These are phyloP conservation scores for Pythium utonaiense DNA, from an alignment of 352 stramenopile species.

Conservation along the genomic window DNA sequence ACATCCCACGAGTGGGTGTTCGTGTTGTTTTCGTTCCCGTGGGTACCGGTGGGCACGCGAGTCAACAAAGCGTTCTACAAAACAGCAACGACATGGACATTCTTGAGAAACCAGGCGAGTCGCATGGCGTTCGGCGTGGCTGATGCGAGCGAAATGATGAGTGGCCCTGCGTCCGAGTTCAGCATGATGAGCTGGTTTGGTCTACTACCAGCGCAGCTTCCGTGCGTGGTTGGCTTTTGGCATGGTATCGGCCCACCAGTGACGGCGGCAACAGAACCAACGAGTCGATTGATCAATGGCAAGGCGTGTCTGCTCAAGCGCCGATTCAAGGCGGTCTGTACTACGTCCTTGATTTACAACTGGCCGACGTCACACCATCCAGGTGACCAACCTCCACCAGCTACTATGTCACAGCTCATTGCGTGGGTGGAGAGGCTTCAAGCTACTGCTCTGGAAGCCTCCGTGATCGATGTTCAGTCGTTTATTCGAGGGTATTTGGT, in stretches of 20 bases:
- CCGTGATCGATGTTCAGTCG: slow-evolving; percentile 20
- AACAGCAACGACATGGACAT: slow-evolving; percentile 34
- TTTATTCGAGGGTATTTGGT: slow-evolving; percentile 20
- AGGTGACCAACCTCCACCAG: background rate
- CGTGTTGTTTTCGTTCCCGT: slow-evolving; percentile 32
- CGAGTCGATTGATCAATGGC: slow-evolving; percentile 3
- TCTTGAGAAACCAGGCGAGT: slow-evolving; percentile 19
- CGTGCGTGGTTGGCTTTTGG: slow-evolving; percentile 41
- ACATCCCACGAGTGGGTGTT: slow-evolving; percentile 31
- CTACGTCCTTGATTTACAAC: slow-evolving; percentile 3
- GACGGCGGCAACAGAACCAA: background rate
- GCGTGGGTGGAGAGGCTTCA: slow-evolving; percentile 17
- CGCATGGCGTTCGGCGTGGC: slow-evolving; percentile 27
- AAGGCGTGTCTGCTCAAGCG: slow-evolving; percentile 9
- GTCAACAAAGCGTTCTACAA: slow-evolving; percentile 24
- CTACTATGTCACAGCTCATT: slow-evolving; percentile 13
- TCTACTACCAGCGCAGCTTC: slow-evolving; percentile 17
- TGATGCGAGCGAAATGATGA: slow-evolving; percentile 24
- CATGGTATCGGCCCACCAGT: slow-evolving; percentile 22
- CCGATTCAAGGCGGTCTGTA: slow-evolving; percentile 18
- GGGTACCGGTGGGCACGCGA: slow-evolving; percentile 16
- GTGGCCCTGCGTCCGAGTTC: slow-evolving; percentile 4
- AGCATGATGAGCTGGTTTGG: slow-evolving; percentile 36
- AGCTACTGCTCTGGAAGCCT: slow-evolving; percentile 4
- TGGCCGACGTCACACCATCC: background rate